Conservation (phyloP, 1,139 yeast genomes). For the Geotrichum carabidarum region DNA sequence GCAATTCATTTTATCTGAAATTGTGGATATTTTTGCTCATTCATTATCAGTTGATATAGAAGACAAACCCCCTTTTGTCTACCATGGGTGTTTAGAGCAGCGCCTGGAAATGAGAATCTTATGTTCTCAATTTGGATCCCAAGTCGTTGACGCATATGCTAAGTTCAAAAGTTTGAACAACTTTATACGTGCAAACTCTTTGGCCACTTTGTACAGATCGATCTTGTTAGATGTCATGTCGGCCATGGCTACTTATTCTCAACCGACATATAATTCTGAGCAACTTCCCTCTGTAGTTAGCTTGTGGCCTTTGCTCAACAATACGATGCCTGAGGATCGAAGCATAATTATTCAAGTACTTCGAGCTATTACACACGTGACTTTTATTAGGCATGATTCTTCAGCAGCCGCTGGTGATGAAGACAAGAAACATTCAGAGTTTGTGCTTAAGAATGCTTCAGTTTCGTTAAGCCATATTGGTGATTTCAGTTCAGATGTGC, state of each 20-base stretch:
- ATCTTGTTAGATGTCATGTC: constrained; percentile 6
- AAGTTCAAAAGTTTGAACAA: not conserved
- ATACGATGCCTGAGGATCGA: not conserved
- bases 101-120: not conserved
- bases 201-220: not conserved
- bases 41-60: not conserved
- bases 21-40: constrained; percentile 1
- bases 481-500: not conserved
- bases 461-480: not conserved
- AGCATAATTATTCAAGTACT: not conserved
- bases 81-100: not conserved
- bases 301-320: constrained; percentile 2
- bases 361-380: not conserved
- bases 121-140: not conserved
- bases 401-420: not conserved
- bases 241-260: not conserved
- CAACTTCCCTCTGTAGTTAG: not conserved
- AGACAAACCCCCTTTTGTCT: constrained; percentile 4
- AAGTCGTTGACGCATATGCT: not conserved
- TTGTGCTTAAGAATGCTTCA: not conserved
- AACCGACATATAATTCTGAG: too few species aligned
- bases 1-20: not conserved
- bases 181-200: not conserved
- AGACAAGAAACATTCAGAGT: not conserved
- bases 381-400: not conserved